Evolutionary conservation across 305 asterid species (phyloP), one percentile per base, ranked within the genome.

Genomic region (Stenogyne calaminthoides): DNA sequence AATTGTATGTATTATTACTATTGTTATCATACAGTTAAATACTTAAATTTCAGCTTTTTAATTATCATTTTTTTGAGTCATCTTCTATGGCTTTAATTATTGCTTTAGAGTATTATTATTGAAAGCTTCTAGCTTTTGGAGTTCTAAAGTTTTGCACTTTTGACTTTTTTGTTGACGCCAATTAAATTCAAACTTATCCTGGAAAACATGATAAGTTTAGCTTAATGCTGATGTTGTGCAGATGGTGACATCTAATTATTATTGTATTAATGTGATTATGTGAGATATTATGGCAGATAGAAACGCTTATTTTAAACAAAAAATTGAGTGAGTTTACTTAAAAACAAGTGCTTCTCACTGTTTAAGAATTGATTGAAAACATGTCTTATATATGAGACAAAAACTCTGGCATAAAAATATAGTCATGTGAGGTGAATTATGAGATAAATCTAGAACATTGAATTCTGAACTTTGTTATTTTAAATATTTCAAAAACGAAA

Each of bases 161-260:
- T 46, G 73, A 74, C 74, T 46, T 44, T 67, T 57, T 29, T 58
- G 72, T 34, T 42, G 39, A 44, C 32, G 77, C 32, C 66, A 51
- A 37, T 63, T 54, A 18, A 54, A 54, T 54, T 19, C n/a, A 58
- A 32, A 71, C 52, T 11, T 40, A 15, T 47, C 36, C 3, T 37
- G 9, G 32, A 32, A 32, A 32, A 60, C 46, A 39, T 10, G 71
- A 52, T 63, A 64, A 63, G 63, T 9, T 34, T 19, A 47, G 19
- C 51, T 42, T 4, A 71, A 37, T 68, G 63, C 32, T 51, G 32
- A 18, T 49, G 22, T 46, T 46, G 34, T 16, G 34, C 1, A 2
- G 64, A 42, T 54, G 37, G 2, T 61, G 56, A 63, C 56, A 20
- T 59, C 65, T 49, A 49, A 4, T 32, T 5, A 49, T 49, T 49